Conservation (phyloP, 495 filamentous ascomycete genomes). For the Neurospora tetrasperma region DNA sequence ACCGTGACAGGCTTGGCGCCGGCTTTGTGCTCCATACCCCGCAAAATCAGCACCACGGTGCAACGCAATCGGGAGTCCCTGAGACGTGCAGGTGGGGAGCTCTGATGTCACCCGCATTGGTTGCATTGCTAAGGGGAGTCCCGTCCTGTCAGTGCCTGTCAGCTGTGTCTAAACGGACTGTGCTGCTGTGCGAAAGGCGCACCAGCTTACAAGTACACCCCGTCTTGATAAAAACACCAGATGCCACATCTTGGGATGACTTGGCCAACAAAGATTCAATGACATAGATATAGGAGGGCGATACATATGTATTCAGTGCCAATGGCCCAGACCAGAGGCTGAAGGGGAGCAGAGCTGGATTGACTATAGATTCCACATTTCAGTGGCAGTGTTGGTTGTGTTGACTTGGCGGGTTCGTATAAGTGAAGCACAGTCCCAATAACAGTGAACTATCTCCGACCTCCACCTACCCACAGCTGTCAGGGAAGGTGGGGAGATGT, state of each 20-base stretch:
- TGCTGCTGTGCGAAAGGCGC: neutral
- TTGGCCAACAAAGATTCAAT: no score
- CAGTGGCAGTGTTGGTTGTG: neutral
- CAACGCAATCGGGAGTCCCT: constrained; percentile 10
- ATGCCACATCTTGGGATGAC: no score
- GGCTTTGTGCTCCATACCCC: constrained; percentile 20
- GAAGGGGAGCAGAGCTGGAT: neutral
- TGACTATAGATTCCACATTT: neutral
- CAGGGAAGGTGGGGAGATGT: neutral
- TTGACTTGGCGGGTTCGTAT: neutral
- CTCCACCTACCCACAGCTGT: neutral
- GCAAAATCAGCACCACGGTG: constrained; percentile 10
- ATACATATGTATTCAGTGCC: neutral
- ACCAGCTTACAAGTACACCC: neutral
- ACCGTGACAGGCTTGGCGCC: constrained; percentile 10
- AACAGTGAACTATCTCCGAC: neutral
- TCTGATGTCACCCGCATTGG: constrained; percentile 21
- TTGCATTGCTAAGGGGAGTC: neutral
- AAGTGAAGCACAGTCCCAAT: neutral
- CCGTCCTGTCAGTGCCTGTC: neutral
- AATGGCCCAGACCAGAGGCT: neutral
- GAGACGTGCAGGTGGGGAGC: constrained; percentile 11
- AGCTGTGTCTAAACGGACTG: neutral
- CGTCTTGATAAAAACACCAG: no score
- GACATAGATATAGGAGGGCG: no score